Percentiles rank a stretch among this genome's conserved stretches.
Conservation (phyloP, 805 yeast species). For the Starmerella potacharoeniae region DNA sequence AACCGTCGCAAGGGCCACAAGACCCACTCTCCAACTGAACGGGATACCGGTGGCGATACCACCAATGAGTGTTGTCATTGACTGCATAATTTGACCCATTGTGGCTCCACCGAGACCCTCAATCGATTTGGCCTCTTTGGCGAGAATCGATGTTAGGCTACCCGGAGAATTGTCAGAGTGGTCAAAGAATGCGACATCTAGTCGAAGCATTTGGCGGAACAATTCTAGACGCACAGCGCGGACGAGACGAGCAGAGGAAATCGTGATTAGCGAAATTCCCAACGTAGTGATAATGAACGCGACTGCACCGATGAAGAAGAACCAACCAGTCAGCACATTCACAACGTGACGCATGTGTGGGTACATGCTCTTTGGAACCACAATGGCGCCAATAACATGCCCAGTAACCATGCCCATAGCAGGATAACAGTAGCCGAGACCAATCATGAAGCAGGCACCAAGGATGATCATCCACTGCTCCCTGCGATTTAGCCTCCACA, state of each 20-base stretch:
- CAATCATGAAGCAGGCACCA: slow-evolving; percentile 25
- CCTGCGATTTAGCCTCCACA: slow-evolving; percentile 22
- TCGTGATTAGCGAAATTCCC: slow-evolving; percentile 22
- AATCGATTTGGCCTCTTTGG: slow-evolving; percentile 33
- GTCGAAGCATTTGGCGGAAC: slow-evolving; percentile 29
- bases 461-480: slow-evolving; percentile 23
- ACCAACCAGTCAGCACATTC: slow-evolving; percentile 29
- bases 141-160: slow-evolving; percentile 30
- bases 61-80: slow-evolving; percentile 30
- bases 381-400: slow-evolving; percentile 28
- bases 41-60: slow-evolving; percentile 33
- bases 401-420: slow-evolving; percentile 31
- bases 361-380: slow-evolving; percentile 27
- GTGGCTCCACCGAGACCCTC: slow-evolving; percentile 35
- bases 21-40: slow-evolving; percentile 32
- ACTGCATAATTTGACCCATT: slow-evolving; percentile 31
- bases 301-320: slow-evolving; percentile 29
- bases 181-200: slow-evolving; percentile 32
- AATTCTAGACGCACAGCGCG: slow-evolving; percentile 27
- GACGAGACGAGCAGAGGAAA: slow-evolving; percentile 28
- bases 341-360: slow-evolving; percentile 29
- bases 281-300: slow-evolving; percentile 22
- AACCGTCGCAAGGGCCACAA: slow-evolving; percentile 32
- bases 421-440: slow-evolving; percentile 32
- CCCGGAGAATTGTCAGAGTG: slow-evolving; percentile 31